phyloP scores from a whole-genome alignment of 495 filamentous ascomycete species.

The Hyphodiscus hymeniophilus region DNA sequence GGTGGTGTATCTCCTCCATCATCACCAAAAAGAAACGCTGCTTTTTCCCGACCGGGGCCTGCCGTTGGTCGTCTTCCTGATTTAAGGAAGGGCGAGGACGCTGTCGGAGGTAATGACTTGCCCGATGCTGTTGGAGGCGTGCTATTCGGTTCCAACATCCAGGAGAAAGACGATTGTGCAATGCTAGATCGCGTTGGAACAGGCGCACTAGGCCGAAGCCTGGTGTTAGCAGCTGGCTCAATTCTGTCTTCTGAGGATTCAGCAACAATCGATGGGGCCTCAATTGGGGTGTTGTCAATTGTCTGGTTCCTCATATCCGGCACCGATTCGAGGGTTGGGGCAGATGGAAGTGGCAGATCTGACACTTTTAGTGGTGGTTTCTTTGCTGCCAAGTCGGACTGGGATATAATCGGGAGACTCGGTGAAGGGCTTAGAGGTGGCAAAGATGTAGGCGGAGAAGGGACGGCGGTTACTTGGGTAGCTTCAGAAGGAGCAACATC shows the following conservation, averaged over 20 bases:
- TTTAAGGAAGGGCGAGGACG: slow-evolving; percentile 34
- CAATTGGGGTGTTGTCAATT: background rate
- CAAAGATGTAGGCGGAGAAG: no score
- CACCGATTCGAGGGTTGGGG: background rate
- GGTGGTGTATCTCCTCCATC: slow-evolving; percentile 23
- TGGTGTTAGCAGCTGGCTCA: slow-evolving; percentile 41
- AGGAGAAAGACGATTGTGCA: slow-evolving; percentile 82
- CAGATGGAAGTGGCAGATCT: background rate
- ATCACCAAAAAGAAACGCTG: slow-evolving; percentile 50
- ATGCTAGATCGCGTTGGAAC: slow-evolving; percentile 59
- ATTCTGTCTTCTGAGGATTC: slow-evolving; percentile 25
- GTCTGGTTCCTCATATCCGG: background rate
- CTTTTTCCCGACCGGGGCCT: slow-evolving; percentile 35
- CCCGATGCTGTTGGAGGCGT: slow-evolving; percentile 14
- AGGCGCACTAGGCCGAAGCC: slow-evolving; percentile 22
- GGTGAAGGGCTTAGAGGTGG: slow-evolving; percentile 1
- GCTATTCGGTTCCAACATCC: slow-evolving; percentile 71
- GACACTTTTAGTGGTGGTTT: background rate
- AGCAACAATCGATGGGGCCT: background rate
- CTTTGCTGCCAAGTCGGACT: background rate
- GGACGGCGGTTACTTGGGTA: no score
- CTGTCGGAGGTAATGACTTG: slow-evolving; percentile 34
- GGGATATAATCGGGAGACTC: background rate
- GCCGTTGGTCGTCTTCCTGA: slow-evolving; percentile 13
- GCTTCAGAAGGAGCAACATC: background rate